Evolutionary conservation across 345 rosid genomes (phyloP).

Genomic region (Moricandia moricandioides): DNA sequence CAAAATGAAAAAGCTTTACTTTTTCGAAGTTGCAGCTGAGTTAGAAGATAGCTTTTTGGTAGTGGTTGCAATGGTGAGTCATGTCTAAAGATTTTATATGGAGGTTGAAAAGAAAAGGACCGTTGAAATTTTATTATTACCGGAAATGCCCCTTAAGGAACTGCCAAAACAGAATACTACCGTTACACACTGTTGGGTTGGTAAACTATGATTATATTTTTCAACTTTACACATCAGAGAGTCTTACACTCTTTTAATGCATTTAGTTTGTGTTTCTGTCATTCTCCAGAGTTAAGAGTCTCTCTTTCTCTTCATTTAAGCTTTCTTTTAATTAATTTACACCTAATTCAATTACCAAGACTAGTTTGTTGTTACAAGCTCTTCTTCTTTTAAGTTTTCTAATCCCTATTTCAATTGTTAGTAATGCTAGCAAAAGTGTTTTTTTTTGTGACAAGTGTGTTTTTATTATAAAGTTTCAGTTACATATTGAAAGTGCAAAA

Average conservation of each 20-base stretch:
- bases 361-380: neutral
- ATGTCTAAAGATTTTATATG: neutral
- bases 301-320: slow-evolving; percentile 8
- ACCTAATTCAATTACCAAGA: neutral
- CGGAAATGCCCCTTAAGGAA: slow-evolving; percentile 36
- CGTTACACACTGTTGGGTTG: slow-evolving; percentile 36
- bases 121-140: neutral
- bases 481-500: neutral
- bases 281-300: slow-evolving; percentile 14
- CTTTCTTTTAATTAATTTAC: neutral
- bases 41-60: slow-evolving; percentile 31
- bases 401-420: neutral
- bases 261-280: slow-evolving; percentile 14
- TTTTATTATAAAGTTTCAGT: neutral
- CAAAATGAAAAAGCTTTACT: neutral
- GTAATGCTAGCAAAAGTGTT: neutral
- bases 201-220: slow-evolving; percentile 14
- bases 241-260: slow-evolving; percentile 28
- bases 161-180: slow-evolving; percentile 40
- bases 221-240: slow-evolving; percentile 38
- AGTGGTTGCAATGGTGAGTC: slow-evolving; percentile 28
- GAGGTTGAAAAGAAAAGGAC: neutral
- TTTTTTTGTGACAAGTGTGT: neutral
- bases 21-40: slow-evolving; percentile 32
- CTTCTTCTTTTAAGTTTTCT: neutral